Evolutionary conservation across 805 yeast genomes (phyloP), one percentile per base, ranked within the genome.

Genomic region (Wilhelminamyces savonicus): DNA sequence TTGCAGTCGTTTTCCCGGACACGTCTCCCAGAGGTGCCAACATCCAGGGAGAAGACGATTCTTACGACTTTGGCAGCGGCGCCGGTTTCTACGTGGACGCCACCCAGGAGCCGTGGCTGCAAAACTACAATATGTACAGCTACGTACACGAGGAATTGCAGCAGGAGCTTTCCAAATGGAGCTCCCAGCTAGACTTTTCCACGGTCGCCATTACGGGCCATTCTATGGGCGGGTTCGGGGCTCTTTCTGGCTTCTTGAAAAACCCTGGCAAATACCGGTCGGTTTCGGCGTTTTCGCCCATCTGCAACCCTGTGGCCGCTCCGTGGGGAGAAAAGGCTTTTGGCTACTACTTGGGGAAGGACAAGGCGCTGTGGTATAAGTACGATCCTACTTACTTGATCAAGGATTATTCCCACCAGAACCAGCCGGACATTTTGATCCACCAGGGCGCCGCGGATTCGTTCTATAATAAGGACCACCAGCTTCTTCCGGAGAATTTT

Each of bases 151-250:
- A 71, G 22, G 98, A 90, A 52, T 66, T 90, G 36, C 79, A 80
- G 22, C 57, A 59, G 15, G 58, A 56, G 17, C 61, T 85, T 41
- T 54, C 69, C 10, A 50, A 50, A 17, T 54, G 59, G 12, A 69
- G 54, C 31, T 36, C 60, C 3, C 54, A 58, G 23, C 61, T 90
- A 36, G 86, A 90, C 55, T 77, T 80, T 38, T 52, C 59, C 23
- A 78, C 72, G 23, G 69, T 78, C 29, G 73, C 90, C 13, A 75
- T 90, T 41, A 77, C 92, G n/a, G 98, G 98, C 25, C 97, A 92
- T 56, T 92, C 98, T 1, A 92, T 92, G 97, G 98, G 98, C 29
- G 98, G 98, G 1, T 85, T 74, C 52, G 98, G 97, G 34, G 94
- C 98, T 0, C 58, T 90, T 36, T 62, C 81, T 36, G 70, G 74